Conservation (phyloP, 2,329 filamentous ascomycete genomes). For the Grosmannia huntii region DNA sequence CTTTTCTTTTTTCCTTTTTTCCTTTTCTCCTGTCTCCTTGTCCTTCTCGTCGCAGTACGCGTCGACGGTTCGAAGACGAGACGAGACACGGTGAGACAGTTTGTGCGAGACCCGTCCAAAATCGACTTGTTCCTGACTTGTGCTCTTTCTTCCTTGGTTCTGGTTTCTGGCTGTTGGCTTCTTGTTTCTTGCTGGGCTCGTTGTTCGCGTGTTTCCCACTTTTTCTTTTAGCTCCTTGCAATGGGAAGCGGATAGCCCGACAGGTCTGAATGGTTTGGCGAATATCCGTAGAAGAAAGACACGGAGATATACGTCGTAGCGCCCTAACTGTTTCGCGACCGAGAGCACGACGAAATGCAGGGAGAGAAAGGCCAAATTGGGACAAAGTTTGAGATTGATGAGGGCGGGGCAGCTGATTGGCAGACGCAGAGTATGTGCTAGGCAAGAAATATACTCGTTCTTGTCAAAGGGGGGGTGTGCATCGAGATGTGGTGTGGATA, state of each 20-base stretch:
- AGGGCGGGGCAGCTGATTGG: slow-evolving; percentile 8
- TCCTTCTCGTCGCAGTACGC: not conserved
- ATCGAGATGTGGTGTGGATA: not conserved
- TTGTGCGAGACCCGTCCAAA: not conserved
- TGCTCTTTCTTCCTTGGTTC: not conserved
- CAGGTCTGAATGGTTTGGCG: not conserved
- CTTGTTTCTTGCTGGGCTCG: not conserved
- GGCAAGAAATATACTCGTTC: not conserved
- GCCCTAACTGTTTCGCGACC: not conserved
- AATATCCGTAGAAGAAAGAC: not conserved
- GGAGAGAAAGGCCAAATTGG: slow-evolving; percentile 2
- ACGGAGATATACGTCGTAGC: not conserved
- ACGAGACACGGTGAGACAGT: not conserved
- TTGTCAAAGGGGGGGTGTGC: not conserved
- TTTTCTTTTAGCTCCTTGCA: not conserved
- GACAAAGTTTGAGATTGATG: slow-evolving; percentile 9
- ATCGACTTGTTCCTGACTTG: not conserved
- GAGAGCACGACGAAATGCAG: slow-evolving; percentile 5
- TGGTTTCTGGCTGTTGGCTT: not conserved
- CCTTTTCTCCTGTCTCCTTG: not conserved
- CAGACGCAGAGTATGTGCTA: not conserved
- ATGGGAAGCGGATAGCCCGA: not conserved
- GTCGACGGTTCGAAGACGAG: not conserved
- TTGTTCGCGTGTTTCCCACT: not conserved
- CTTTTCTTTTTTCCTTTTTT: not conserved